These are phyloP conservation scores for Malus hybrid DNA, from an alignment of 331 rosid genomes.

Conservation along the genomic window DNA sequence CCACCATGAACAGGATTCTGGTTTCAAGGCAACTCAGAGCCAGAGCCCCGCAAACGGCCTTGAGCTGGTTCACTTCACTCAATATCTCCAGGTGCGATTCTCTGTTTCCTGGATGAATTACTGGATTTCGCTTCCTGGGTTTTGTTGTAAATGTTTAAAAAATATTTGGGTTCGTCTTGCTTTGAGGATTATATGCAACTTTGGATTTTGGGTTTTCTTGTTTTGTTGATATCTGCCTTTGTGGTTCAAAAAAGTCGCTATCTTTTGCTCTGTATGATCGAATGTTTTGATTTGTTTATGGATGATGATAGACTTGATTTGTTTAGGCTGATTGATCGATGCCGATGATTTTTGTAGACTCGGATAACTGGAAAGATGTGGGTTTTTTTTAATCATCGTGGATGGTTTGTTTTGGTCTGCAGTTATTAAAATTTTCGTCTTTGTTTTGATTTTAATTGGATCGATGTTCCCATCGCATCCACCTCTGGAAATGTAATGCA, in stretches of 20 bases:
- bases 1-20: conserved; percentile 36
- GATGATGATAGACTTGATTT: neutral
- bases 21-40: conserved; percentile 20
- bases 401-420: neutral
- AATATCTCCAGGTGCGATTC: conserved; percentile 33
- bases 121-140: neutral
- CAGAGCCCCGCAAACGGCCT: conserved; percentile 14
- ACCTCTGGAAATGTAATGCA: neutral
- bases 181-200: neutral
- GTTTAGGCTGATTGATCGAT: neutral
- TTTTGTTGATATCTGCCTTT: neutral
- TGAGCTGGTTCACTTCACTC: conserved; percentile 20
- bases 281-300: neutral
- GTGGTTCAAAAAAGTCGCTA: neutral
- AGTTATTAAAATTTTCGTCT: neutral
- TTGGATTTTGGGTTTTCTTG: conserved; percentile 3
- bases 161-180: neutral
- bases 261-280: neutral
- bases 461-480: neutral
- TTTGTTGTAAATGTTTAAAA: neutral
- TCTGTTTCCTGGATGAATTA: neutral
- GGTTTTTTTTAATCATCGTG: neutral
- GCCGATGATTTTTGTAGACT: neutral
- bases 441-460: neutral
- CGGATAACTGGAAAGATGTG: neutral